Conservation (phyloP, 1,284 basidiomycete genomes). For the Moesziomyces antarcticus region DNA sequence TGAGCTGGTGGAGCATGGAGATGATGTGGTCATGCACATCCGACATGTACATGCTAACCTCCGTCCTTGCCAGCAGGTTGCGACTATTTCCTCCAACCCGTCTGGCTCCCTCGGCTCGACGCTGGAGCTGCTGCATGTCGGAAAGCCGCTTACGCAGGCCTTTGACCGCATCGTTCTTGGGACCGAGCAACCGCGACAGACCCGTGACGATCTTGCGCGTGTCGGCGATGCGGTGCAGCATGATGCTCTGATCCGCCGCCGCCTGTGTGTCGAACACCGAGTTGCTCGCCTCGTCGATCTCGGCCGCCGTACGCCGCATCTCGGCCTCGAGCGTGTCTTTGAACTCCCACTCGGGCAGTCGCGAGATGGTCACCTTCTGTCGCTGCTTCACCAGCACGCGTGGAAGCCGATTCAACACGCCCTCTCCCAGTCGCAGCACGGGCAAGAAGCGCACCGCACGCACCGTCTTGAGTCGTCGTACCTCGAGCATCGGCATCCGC, state of each 20-base stretch:
- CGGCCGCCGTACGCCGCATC: slow-evolving; percentile 50
- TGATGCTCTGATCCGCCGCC: slow-evolving; percentile 67
- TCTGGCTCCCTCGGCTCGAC: slow-evolving; percentile 30
- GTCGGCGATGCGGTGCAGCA: slow-evolving; percentile 80
- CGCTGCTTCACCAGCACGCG: slow-evolving; percentile 34
- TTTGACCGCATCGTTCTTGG: slow-evolving; percentile 85
- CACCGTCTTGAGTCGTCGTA: slow-evolving; percentile 45
- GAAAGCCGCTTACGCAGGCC: slow-evolving; percentile 79
- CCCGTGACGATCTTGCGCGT: slow-evolving; percentile 85
- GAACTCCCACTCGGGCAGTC: slow-evolving; percentile 46
- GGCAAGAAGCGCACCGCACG: slow-evolving; percentile 23
- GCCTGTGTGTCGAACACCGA: slow-evolving; percentile 54
- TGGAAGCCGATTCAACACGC: slow-evolving; percentile 26
- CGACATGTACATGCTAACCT: slow-evolving; percentile 80
- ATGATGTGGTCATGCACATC: slow-evolving; percentile 96
- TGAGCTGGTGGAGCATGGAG: slow-evolving; percentile 83
- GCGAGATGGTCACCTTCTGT: slow-evolving; percentile 47
- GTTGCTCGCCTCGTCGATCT: slow-evolving; percentile 47
- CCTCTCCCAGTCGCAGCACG: slow-evolving; percentile 12
- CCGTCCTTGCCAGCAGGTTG: slow-evolving; percentile 36
- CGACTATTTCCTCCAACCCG: slow-evolving; percentile 44
- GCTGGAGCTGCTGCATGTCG: slow-evolving; percentile 67
- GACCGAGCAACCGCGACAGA: slow-evolving; percentile 79
- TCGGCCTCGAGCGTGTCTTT: slow-evolving; percentile 42
- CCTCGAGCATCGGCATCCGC: slow-evolving; percentile 42